Evolutionary conservation across 1,139 yeast genomes (phyloP).

Genomic region (Hemisphaericaspora xylofermentans): DNA sequence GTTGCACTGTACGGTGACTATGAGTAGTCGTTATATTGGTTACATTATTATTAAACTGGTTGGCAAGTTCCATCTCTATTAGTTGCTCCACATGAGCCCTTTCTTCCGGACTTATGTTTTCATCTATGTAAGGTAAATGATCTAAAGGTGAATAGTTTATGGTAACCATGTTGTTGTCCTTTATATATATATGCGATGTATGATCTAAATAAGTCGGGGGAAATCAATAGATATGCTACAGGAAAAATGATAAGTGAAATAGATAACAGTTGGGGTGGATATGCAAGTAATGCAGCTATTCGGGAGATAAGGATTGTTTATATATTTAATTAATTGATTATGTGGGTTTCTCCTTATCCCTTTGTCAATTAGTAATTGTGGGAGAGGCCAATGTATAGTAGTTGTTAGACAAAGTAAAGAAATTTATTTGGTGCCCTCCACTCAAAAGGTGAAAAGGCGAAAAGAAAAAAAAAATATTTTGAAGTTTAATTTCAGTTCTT

Average conservation of each 20-base stretch:
- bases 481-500: too few species aligned
- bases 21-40: conserved; percentile 11
- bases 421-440: background rate
- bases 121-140: conserved; percentile 34
- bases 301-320: too few species aligned
- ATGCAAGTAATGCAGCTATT: too few species aligned
- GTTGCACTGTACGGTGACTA: background rate
- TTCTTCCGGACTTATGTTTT: conserved; percentile 31
- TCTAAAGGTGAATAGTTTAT: conserved; percentile 31
- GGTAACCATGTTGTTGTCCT: conserved; percentile 32
- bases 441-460: background rate
- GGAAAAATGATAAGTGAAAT: background rate
- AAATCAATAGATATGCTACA: background rate
- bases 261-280: too few species aligned
- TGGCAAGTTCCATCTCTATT: conserved; percentile 28
- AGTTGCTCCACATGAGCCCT: conserved; percentile 35
- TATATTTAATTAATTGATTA: too few species aligned
- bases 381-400: too few species aligned
- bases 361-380: too few species aligned
- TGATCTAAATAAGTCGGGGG: too few species aligned
- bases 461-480: background rate
- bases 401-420: background rate
- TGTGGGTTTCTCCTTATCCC: too few species aligned
- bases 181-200: background rate
- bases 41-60: conserved; percentile 15